Conservation (phyloP, 768 basidiomycete genomes). For the Sporobolomyces pararoseus region DNA sequence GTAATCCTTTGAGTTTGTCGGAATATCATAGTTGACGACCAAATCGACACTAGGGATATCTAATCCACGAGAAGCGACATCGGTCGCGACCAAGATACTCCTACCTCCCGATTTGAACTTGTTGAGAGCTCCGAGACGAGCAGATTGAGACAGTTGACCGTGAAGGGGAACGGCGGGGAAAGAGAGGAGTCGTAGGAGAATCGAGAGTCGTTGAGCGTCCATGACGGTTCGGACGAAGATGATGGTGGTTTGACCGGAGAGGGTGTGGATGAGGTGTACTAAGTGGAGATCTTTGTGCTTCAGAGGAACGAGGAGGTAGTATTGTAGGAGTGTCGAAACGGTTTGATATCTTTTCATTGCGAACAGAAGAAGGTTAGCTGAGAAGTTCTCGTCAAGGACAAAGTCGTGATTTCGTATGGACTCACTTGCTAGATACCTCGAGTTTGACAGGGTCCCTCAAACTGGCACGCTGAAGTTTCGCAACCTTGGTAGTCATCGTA, state of each 20-base stretch:
- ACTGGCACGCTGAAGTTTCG: slow-evolving; percentile 90
- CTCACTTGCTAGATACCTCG: slow-evolving; percentile 88
- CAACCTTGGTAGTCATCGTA: slow-evolving; percentile 98
- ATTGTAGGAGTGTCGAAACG: slow-evolving; percentile 87
- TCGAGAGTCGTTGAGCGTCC: slow-evolving; percentile 82
- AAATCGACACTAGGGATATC: slow-evolving; percentile 94
- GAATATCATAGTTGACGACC: slow-evolving; percentile 97
- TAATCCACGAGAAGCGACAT: slow-evolving; percentile 91
- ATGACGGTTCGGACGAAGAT: slow-evolving; percentile 94
- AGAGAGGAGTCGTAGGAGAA: slow-evolving; percentile 81
- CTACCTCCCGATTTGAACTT: slow-evolving; percentile 96
- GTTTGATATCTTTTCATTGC: slow-evolving; percentile 74
- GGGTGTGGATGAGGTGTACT: slow-evolving; percentile 77
- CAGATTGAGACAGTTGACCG: slow-evolving; percentile 88
- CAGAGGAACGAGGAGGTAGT: slow-evolving; percentile 89
- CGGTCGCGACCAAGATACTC: slow-evolving; percentile 87
- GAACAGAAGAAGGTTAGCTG: not conserved
- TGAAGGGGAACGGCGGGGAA: slow-evolving; percentile 95
- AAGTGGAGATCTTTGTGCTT: slow-evolving; percentile 88
- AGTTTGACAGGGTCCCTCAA: slow-evolving; percentile 87
- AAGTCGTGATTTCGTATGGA: slow-evolving; percentile 11
- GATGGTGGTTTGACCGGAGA: slow-evolving; percentile 89
- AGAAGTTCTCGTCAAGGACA: not conserved
- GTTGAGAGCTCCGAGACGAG: slow-evolving; percentile 82
- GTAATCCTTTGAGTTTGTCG: slow-evolving; percentile 97